Percentiles rank a stretch among this genome's conserved stretches.
Evolutionary conservation across 2,329 filamentous ascomycete species (phyloP).

Genomic region (Aspergillus fijiensis): DNA sequence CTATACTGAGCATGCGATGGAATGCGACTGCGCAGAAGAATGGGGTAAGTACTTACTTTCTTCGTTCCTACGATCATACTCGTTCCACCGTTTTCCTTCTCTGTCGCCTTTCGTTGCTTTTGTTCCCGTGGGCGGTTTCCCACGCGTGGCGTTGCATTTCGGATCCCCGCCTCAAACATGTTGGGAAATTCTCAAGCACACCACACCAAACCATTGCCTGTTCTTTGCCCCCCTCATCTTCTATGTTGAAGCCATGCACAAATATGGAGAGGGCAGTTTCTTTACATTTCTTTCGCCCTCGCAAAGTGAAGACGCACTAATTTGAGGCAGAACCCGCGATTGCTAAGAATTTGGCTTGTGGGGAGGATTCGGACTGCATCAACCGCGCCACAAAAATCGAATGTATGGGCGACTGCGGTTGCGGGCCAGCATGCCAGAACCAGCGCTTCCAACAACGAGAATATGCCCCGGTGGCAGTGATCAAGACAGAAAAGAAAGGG

Average conservation of each 20-base stretch:
- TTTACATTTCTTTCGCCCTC: slow-evolving; percentile 6
- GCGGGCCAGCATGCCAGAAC: slow-evolving; percentile 84
- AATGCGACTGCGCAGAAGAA: slow-evolving; percentile 93
- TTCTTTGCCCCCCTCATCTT: neutral
- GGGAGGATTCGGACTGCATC: slow-evolving; percentile 96
- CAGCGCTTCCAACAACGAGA: slow-evolving; percentile 89
- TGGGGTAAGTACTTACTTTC: slow-evolving; percentile 68
- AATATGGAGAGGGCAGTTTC: neutral
- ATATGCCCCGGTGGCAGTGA: slow-evolving; percentile 88
- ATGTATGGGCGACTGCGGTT: slow-evolving; percentile 83
- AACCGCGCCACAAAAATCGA: slow-evolving; percentile 98
- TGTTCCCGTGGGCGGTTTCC: neutral
- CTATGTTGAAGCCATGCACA: neutral
- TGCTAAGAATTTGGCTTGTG: slow-evolving; percentile 76
- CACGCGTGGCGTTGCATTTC: neutral
- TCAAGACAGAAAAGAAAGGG: slow-evolving; percentile 97
- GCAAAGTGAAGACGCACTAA: slow-evolving; percentile 3
- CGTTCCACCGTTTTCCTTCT: slow-evolving; percentile 7
- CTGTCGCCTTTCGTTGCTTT: neutral
- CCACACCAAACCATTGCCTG: neutral
- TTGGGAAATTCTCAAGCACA: neutral
- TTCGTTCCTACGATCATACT: slow-evolving; percentile 24
- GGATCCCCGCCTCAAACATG: neutral
- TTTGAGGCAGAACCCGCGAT: slow-evolving; percentile 47
- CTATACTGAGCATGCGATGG: slow-evolving; percentile 85